Evolutionary conservation across 2,329 filamentous ascomycete genomes (phyloP).

Genomic region (Colletotrichum tamarilloi): DNA sequence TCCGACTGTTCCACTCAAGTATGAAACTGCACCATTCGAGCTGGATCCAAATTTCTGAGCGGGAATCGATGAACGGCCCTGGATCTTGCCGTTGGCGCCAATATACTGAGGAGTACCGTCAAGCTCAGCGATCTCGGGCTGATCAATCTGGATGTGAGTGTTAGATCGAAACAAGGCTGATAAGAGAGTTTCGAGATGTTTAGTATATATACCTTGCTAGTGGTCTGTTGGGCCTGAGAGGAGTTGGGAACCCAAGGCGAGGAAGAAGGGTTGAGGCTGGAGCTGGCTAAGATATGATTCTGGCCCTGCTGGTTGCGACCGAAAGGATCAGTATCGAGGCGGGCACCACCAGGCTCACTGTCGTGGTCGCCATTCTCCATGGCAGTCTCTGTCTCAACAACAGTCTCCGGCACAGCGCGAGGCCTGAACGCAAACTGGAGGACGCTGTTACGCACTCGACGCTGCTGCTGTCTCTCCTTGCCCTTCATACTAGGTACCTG

Average conservation of each 20-base stretch:
- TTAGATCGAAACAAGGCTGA: background rate
- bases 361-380: constrained; percentile 18
- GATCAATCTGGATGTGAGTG: background rate
- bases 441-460: constrained; percentile 2
- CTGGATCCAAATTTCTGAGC: background rate
- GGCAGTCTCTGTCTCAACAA: constrained; percentile 7
- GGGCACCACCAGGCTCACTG: constrained; percentile 27
- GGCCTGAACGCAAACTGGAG: background rate
- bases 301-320: background rate
- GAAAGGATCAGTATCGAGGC: constrained; percentile 1
- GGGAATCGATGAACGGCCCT: background rate
- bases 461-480: constrained; percentile 3
- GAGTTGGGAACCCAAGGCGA: constrained; percentile 27
- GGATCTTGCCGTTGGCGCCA: background rate
- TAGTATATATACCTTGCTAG: background rate
- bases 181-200: background rate
- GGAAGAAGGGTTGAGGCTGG: constrained; percentile 30
- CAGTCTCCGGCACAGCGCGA: constrained; percentile 3
- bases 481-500: background rate
- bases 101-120: background rate
- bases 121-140: constrained; percentile 5
- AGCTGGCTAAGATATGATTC: background rate
- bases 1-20: background rate
- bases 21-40: background rate
- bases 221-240: background rate